These are phyloP conservation scores for Monosporozyma servazzii DNA, from an alignment of 805 yeast genomes.

Conservation along the genomic window DNA sequence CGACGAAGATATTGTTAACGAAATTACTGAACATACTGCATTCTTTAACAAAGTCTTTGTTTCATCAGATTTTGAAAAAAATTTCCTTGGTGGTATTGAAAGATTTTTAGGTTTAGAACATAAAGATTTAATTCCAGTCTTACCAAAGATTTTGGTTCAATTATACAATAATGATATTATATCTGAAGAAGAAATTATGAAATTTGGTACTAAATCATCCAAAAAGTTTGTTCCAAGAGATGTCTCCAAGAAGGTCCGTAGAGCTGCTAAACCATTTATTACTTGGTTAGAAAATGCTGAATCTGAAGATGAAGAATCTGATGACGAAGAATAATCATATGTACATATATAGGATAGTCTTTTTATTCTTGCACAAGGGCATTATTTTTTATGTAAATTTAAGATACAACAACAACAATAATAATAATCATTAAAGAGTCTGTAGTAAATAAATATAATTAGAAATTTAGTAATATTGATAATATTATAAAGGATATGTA, in stretches of 20 bases:
- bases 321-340: constrained; percentile 6
- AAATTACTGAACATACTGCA: constrained; percentile 72
- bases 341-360: not conserved
- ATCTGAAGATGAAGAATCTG: constrained; percentile 52
- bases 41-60: constrained; percentile 64
- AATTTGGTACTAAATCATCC: constrained; percentile 84
- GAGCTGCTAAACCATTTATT: constrained; percentile 91
- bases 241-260: constrained; percentile 84
- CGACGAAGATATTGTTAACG: constrained; percentile 62
- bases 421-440: not conserved
- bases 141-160: constrained; percentile 76
- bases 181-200: constrained; percentile 69
- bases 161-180: constrained; percentile 77
- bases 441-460: not conserved
- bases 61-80: constrained; percentile 65
- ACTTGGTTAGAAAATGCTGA: constrained; percentile 95
- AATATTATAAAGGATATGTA: not conserved
- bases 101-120: constrained; percentile 80
- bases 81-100: constrained; percentile 92
- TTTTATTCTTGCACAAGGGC: not conserved
- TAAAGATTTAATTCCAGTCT: constrained; percentile 55
- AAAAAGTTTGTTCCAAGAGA: constrained; percentile 92
- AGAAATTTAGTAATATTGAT: not conserved
- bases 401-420: not conserved
- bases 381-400: not conserved